Base-by-base conservation (phyloP, 2,329 filamentous ascomycete species). In the Trematosphaeria pertusa region DNA sequence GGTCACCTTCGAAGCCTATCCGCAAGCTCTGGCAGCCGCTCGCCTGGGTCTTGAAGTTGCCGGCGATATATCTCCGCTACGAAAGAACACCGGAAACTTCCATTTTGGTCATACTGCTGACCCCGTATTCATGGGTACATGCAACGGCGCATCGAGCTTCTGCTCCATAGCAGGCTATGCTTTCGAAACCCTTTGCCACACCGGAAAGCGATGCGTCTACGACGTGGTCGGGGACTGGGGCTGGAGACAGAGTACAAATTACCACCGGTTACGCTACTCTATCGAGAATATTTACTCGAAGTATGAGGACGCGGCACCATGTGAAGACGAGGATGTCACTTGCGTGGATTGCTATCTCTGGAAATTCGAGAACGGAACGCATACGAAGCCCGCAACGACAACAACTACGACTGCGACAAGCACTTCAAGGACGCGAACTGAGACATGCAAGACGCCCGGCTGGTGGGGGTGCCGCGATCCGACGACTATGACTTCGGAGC, bases 401-500 rank as follows among this genome's bases (percentile, higher is more conserved):
- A 31, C 50, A 5, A 64, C 59, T 7, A 63, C 59, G 4, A 57
- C 62, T 26, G 39, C 58, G n/a, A 60, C 59, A 14, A 61, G 57
- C 10, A 56, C 62, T 10, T 59, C 65, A 2, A 47, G 60, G 37
- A 71, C 65, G 5, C 51, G 68, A 34, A 71, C 67, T 1, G 65
- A 64, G 42, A 71, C 68, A 3, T 71, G 68, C 43, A 66, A 70
- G 40, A 71, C 68, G 1, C 68, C 68, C 15, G 68, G 68, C 1
- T 71, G 68, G 68, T 71, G 68, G 68, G 68, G 68, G 14, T 71
- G 68, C 26, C 56, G 61, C 1, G 69, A 72, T 46, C 52, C 58
- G n/a, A 72, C 64, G 3, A 56, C 61, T 9, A n/a, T n/a, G n/a
- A 64, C 64, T 40, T 56, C 62, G 12, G 69, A 61, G 7, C 54